Evolutionary conservation across 2,329 filamentous ascomycete species (phyloP).

Genomic region (Sporothrix globosa): DNA sequence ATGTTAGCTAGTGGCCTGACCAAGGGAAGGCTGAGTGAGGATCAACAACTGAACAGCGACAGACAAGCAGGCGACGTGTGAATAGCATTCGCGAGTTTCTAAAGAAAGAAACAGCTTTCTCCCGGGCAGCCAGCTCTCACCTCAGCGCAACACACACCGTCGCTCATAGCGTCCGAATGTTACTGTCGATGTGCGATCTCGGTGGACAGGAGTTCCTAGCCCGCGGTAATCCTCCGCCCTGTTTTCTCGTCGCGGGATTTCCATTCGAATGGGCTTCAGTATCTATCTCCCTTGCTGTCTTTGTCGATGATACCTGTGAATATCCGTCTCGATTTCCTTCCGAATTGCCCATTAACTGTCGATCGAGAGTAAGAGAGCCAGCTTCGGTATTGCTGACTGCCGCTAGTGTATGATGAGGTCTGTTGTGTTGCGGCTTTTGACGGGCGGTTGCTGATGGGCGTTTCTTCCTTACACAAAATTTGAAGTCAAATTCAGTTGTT

Average conservation of each 20-base stretch:
- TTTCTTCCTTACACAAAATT: not conserved
- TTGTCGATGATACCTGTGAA: not conserved
- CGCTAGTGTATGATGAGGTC: not conserved
- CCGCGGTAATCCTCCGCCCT: not conserved
- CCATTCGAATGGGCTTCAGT: not conserved
- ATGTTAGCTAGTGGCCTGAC: not conserved
- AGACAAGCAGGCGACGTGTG: not conserved
- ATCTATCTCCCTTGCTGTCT: not conserved
- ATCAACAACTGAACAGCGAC: not conserved
- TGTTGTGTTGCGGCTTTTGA: not conserved
- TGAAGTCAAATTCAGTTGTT: not conserved
- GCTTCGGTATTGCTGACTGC: not conserved
- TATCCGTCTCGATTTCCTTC: not conserved
- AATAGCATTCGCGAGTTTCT: not conserved
- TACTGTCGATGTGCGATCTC: no score
- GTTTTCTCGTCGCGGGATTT: not conserved
- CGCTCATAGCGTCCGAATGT: not conserved
- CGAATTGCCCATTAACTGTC: not conserved
- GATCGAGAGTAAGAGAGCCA: not conserved
- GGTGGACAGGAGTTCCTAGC: no score
- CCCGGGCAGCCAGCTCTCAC: not conserved
- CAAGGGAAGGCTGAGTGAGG: constrained; percentile 15
- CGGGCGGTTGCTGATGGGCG: not conserved
- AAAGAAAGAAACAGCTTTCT: constrained; percentile 13
- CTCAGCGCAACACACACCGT: constrained; percentile 7